Evolutionary conservation across 2,329 filamentous ascomycete species (phyloP).

Genomic region (Diaporthe batatas): DNA sequence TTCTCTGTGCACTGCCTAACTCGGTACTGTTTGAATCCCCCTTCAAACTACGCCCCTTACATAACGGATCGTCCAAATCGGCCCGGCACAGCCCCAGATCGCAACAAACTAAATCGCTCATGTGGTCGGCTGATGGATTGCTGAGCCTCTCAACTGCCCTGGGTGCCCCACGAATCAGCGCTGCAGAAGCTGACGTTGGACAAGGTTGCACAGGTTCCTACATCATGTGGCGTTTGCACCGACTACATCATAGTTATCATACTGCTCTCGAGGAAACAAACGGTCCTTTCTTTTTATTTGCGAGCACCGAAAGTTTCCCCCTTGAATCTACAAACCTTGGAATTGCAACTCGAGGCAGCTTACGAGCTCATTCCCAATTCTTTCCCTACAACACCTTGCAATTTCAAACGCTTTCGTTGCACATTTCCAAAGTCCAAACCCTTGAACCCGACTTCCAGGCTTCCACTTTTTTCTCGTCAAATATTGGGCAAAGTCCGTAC

Average conservation of each 20-base stretch:
- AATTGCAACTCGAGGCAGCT: no score
- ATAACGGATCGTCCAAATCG: neutral
- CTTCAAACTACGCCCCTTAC: conserved; percentile 17
- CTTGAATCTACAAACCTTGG: no score
- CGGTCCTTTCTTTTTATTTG: no score
- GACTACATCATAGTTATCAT: neutral
- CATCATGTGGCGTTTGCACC: neutral
- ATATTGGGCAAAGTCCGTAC: no score
- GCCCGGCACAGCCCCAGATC: neutral
- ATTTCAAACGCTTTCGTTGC: no score
- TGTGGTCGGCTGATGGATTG: neutral
- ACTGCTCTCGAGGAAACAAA: neutral
- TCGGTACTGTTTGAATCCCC: neutral
- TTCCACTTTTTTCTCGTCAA: no score
- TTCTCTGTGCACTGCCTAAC: no score
- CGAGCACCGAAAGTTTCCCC: no score
- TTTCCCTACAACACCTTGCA: no score
- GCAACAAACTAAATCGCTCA: neutral
- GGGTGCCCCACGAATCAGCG: neutral
- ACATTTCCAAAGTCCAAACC: neutral
- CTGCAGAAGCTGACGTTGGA: neutral
- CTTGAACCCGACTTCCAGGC: no score
- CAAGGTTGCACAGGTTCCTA: neutral
- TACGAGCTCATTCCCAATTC: no score
- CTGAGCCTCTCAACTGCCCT: neutral